Conservation (phyloP, 1,284 basidiomycete genomes). For the Fomitopsis schrenkii region DNA sequence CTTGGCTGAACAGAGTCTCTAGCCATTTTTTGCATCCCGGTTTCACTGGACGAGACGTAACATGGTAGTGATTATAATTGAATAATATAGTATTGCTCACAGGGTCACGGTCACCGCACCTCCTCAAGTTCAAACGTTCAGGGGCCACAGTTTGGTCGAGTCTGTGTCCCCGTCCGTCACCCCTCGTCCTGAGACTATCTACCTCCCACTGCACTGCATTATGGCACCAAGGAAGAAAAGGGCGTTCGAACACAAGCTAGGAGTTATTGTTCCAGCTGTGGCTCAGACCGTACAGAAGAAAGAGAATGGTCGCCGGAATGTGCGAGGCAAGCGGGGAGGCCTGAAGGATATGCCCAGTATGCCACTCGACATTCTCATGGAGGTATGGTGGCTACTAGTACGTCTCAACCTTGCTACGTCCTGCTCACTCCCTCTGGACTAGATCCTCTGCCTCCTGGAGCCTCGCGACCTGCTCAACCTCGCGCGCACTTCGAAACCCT, state of each 20-base stretch:
- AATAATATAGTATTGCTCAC: too few species aligned
- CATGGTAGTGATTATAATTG: too few species aligned
- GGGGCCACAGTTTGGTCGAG: too few species aligned
- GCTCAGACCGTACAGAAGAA: neutral
- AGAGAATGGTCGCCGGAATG: neutral
- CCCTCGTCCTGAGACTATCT: neutral
- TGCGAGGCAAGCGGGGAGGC: conserved; percentile 7
- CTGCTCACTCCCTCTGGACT: neutral
- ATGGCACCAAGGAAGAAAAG: neutral
- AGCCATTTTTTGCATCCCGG: too few species aligned
- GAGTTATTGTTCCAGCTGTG: neutral
- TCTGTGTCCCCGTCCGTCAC: too few species aligned
- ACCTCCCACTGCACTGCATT: neutral
- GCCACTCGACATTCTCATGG: conserved; percentile 9
- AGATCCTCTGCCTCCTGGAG: conserved; percentile 44
- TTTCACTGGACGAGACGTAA: too few species aligned
- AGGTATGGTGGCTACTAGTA: neutral
- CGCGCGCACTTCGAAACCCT: conserved; percentile 32
- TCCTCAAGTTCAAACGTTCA: too few species aligned
- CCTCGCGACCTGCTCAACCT: conserved; percentile 45
- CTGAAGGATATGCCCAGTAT: conserved; percentile 9
- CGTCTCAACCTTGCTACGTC: too few species aligned
- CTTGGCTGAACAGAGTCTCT: too few species aligned
- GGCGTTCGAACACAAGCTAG: neutral
- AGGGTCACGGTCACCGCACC: too few species aligned